phyloP scores from a whole-genome alignment of 176 grass and related monocot species.

The Guadua angustifolia region DNA sequence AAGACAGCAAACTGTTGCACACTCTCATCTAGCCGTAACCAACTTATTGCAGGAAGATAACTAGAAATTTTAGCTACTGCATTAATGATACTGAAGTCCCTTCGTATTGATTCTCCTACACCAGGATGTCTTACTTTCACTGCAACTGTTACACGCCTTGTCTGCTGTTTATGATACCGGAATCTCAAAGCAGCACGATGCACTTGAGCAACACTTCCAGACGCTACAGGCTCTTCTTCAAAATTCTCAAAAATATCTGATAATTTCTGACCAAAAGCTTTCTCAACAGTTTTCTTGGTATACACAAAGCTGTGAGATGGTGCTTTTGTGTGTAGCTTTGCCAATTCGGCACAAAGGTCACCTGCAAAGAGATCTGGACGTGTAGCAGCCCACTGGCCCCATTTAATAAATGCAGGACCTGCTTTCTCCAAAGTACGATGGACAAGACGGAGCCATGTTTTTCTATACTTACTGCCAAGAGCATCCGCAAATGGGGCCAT shows the following conservation, averaged over 20 bases:
- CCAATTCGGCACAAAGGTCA: conserved; percentile 79
- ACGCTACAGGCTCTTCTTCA: conserved; percentile 94
- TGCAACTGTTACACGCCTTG: conserved; percentile 67
- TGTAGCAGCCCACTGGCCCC: conserved; percentile 98
- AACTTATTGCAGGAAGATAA: conserved; percentile 73
- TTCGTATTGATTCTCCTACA: conserved; percentile 86
- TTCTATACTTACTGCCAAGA: conserved; percentile 72
- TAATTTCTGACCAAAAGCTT: conserved; percentile 87
- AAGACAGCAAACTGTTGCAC: conserved; percentile 98
- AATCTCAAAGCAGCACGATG: conserved; percentile 82
- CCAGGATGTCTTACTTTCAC: conserved; percentile 97
- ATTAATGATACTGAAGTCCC: conserved; percentile 95
- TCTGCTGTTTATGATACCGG: conserved; percentile 50
- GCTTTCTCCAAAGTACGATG: conserved; percentile 81
- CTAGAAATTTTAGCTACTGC: conserved; percentile 76
- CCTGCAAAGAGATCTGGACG: conserved; percentile 84
- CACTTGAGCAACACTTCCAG: conserved; percentile 98
- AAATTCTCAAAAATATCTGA: conserved; percentile 92
- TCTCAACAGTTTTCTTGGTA: conserved; percentile 90
- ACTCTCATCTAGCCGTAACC: conserved; percentile 95
- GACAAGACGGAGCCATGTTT: conserved; percentile 82
- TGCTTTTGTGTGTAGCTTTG: conserved; percentile 88
- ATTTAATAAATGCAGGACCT: conserved; percentile 99
- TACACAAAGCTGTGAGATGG: conserved; percentile 84
- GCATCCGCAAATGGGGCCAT: conserved; percentile 88